phyloP scores from a whole-genome alignment of 2,329 filamentous ascomycete species.

The Talaromyces islandicus region DNA sequence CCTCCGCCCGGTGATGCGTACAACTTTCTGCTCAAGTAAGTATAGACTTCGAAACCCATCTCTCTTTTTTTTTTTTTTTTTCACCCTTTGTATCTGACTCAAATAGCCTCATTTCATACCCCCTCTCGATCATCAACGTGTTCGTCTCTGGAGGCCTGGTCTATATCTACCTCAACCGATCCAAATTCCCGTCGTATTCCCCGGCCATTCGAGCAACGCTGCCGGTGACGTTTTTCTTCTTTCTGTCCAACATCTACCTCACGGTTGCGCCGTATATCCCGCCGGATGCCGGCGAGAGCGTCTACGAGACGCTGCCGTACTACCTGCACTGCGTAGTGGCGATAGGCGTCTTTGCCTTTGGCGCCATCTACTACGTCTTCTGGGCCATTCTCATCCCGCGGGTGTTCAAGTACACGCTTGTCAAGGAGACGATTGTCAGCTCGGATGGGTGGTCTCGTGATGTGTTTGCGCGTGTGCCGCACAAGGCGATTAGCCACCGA shows the following conservation, averaged over 20 bases:
- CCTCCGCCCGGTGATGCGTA: conserved; percentile 64
- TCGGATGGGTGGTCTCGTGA: conserved; percentile 60
- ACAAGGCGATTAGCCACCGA: conserved; percentile 10
- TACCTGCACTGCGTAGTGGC: conserved; percentile 51
- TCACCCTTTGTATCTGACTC: background rate
- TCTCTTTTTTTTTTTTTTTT: too few species aligned
- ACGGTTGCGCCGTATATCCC: conserved; percentile 49
- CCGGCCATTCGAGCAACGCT: conserved; percentile 46
- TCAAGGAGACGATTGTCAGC: conserved; percentile 50
- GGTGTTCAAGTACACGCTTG: conserved; percentile 45
- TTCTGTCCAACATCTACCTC: conserved; percentile 49
- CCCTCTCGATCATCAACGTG: conserved; percentile 44
- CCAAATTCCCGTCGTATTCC: conserved; percentile 41
- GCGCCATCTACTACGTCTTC: conserved; percentile 47
- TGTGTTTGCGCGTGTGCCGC: conserved; percentile 45
- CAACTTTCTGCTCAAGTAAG: conserved; percentile 50
- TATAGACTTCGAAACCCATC: background rate
- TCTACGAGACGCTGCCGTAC: conserved; percentile 50
- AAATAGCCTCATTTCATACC: conserved; percentile 32
- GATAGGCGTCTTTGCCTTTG: conserved; percentile 43
- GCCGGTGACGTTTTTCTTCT: conserved; percentile 48
- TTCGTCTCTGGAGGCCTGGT: conserved; percentile 46
- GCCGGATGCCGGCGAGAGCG: conserved; percentile 41
- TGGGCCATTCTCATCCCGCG: conserved; percentile 47
- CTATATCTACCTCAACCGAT: conserved; percentile 40